These are phyloP conservation scores for Chlamydomonas incerta DNA, from an alignment of 139 green algal genomes.

Conservation along the genomic window DNA sequence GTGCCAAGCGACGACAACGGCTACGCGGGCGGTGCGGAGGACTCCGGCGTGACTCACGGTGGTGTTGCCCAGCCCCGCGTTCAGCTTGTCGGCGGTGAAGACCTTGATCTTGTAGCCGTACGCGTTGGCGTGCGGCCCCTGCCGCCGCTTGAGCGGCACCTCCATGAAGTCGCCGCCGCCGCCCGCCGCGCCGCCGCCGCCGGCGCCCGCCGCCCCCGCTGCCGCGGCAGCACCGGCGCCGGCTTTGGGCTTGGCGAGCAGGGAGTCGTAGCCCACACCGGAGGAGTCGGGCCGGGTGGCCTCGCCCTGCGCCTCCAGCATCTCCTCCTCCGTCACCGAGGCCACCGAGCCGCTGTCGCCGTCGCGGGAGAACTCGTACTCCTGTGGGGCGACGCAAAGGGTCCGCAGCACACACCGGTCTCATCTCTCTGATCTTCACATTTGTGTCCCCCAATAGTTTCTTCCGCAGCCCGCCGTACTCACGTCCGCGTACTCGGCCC, in stretches of 20 bases:
- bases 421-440: no score
- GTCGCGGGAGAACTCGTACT: constrained; percentile 36
- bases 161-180: constrained; percentile 28
- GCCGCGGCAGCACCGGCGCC: neutral
- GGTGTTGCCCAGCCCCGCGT: constrained; percentile 43
- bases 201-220: neutral
- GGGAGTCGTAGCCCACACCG: constrained; percentile 5
- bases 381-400: no score
- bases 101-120: constrained; percentile 52
- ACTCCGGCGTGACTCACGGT: constrained; percentile 1
- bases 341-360: constrained; percentile 20
- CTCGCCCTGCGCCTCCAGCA: constrained; percentile 37
- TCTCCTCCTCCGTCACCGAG: constrained; percentile 44
- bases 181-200: neutral
- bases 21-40: neutral
- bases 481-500: constrained; percentile 49
- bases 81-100: constrained; percentile 49
- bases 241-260: neutral
- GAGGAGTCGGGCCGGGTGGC: constrained; percentile 1
- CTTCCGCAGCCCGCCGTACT: no score
- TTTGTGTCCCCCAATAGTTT: no score
- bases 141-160: constrained; percentile 37
- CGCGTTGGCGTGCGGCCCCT: neutral
- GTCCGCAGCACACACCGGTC: no score
- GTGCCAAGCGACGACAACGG: no score